Base-by-base conservation (phyloP, 2,329 filamentous ascomycete species). In the Arthrobotrys pseudoclavata region DNA sequence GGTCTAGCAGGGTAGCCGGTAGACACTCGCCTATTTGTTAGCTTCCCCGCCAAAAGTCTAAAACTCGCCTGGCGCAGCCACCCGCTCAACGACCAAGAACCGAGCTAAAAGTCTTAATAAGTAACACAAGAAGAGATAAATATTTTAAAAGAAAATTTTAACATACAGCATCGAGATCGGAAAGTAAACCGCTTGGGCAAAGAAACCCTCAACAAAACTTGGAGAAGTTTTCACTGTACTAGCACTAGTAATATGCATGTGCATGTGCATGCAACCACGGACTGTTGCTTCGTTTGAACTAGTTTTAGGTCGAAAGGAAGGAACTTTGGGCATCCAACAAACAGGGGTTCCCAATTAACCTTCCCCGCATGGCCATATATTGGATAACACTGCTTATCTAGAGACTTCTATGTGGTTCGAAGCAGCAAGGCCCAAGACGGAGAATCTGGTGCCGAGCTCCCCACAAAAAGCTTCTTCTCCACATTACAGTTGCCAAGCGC, bases 401-500 rank as follows among this genome's bases (percentile, higher is more conserved):
- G 37, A 34, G 12, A 12, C 26, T 45, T 57, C 34, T 5, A 61
- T 68, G 69, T 31, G 40, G 34, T 15, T 55, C 22, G 26, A 53
- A 10, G 31, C 7, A 29, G 15, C 42, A 22, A 13, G 9, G 7
- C 24, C 69, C 62, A 68, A 68, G 70, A 68, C 70, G 71, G 63
- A 76, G 71, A 76, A 76, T 69, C 71, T 76, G 63, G 26, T 69
- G 71, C 71, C 71, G 71, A 76, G 64, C 66, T 69, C 71, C 71
- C 71, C 71, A 66, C 55, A 76, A 72, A 76, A 76, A 69, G 71
- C 71, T 76, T 76, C 70, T 75, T 68, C 71, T 69, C 71, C 71
- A 69, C 71, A 76, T 26, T 47, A 34, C 20, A 34, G 22, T 50
- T 57, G 71, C 64, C 64, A 60, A 76, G 71, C 47, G 26, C 64